Evolutionary conservation across 2,329 filamentous ascomycete genomes (phyloP).

Genomic region (Ophiostoma novo-ulmi): DNA sequence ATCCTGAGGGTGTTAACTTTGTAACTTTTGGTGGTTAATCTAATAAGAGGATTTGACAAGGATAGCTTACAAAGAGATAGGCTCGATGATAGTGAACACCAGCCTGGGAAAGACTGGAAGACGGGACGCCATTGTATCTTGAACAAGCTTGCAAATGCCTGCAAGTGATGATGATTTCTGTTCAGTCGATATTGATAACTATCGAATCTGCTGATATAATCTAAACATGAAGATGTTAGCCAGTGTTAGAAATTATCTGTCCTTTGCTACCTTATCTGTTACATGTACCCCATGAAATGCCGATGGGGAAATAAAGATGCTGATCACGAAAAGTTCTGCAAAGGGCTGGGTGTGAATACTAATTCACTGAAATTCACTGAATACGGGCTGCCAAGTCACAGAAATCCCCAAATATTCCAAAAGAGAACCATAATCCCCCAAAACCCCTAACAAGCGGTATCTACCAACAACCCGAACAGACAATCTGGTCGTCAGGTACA

Average conservation of each 20-base stretch:
- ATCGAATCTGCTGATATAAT: background rate
- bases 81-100: conserved; percentile 64
- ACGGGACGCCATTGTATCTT: conserved; percentile 50
- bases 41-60: background rate
- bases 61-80: conserved; percentile 58
- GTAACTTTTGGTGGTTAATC: background rate
- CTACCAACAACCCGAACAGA: background rate
- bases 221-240: background rate
- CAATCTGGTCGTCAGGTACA: background rate
- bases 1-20: conserved; percentile 42
- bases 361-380: too few relatives aligned
- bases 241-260: background rate
- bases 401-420: too few relatives aligned
- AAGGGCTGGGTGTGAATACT: background rate
- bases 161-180: background rate
- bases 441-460: too few relatives aligned
- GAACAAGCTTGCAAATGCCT: background rate
- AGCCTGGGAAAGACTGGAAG: conserved; percentile 60
- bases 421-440: too few relatives aligned
- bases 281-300: background rate
- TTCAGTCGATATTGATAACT: background rate
- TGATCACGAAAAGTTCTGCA: background rate
- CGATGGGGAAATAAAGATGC: background rate
- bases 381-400: too few relatives aligned
- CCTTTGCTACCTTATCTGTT: background rate